Evolutionary conservation across 495 filamentous ascomycete species (phyloP).

Genomic region (Amphirosellinia nigrospora): DNA sequence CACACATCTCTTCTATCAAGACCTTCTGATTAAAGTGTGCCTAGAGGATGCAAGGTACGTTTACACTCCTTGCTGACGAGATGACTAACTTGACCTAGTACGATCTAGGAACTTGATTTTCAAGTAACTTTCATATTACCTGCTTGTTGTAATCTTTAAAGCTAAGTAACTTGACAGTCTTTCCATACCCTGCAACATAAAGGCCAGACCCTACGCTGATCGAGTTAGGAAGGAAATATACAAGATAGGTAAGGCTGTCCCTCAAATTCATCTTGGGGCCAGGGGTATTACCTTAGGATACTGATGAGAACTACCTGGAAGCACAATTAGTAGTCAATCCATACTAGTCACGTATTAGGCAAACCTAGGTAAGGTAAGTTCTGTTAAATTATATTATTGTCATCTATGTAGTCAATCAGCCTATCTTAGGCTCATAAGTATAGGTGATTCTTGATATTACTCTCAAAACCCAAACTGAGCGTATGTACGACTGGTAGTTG

Average conservation of each 20-base stretch:
- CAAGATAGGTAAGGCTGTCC: neutral
- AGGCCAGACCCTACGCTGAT: neutral
- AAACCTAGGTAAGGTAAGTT: neutral
- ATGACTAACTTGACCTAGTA: neutral
- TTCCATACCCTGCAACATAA: neutral
- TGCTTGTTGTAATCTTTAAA: neutral
- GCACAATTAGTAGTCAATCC: neutral
- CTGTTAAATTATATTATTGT: conserved; percentile 1
- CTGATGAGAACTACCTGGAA: neutral
- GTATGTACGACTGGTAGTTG: neutral
- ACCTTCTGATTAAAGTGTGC: neutral
- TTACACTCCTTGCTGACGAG: neutral
- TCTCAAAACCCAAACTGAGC: neutral
- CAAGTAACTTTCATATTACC: neutral
- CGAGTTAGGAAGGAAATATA: no score
- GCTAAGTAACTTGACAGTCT: neutral
- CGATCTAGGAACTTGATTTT: neutral
- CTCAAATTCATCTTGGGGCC: neutral
- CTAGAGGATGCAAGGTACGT: neutral
- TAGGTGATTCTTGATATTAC: neutral
- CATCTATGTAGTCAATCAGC: neutral
- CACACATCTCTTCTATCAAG: neutral
- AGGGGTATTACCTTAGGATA: neutral
- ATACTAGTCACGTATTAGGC: neutral
- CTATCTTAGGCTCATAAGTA: neutral